Evolutionary conservation across 169 alveolate genomes (phyloP).

Genomic region (Plasmodium malariae): DNA sequence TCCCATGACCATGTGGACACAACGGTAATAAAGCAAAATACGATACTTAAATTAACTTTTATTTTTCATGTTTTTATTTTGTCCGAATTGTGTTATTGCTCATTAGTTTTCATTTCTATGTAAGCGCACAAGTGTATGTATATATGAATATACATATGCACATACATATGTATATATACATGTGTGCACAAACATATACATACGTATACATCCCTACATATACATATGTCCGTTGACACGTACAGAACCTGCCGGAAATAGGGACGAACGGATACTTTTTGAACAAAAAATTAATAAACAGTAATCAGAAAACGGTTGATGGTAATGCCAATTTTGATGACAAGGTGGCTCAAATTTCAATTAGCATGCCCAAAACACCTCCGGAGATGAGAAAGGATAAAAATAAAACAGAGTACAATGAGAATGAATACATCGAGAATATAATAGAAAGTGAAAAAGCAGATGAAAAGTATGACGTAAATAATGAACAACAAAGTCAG

Average conservation of each 20-base stretch:
- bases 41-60: too few relatives aligned
- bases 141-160: background rate
- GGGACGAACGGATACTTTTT: constrained; percentile 54
- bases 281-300: constrained; percentile 58
- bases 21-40: constrained; percentile 14
- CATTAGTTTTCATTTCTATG: too few relatives aligned
- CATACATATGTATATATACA: background rate
- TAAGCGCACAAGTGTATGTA: background rate
- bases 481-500: background rate
- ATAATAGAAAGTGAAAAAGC: constrained; percentile 22
- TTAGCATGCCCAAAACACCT: constrained; percentile 73
- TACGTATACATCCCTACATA: background rate
- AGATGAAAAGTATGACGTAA: background rate
- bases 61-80: too few relatives aligned
- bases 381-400: constrained; percentile 74
- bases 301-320: background rate
- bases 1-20: constrained; percentile 55
- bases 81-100: too few relatives aligned
- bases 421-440: constrained; percentile 47
- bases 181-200: background rate
- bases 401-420: constrained; percentile 29
- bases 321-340: constrained; percentile 12
- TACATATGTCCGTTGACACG: background rate
- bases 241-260: constrained; percentile 41
- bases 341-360: constrained; percentile 59